Evolutionary conservation across 306 rosid genomes (phyloP).

Genomic region (Cucurbita argyrosperma): DNA sequence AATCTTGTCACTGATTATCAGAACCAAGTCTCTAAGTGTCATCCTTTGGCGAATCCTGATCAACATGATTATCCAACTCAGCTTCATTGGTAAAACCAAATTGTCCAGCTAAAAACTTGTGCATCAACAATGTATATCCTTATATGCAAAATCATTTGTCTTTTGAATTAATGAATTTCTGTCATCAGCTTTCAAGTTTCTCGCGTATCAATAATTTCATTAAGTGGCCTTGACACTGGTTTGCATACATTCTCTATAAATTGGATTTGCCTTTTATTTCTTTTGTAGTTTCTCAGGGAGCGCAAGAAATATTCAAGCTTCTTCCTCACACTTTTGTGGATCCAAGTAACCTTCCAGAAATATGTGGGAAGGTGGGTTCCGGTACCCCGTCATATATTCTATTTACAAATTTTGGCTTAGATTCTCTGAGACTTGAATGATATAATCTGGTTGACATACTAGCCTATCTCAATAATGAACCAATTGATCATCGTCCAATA

Average conservation of each 20-base stretch:
- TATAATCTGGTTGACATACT: neutral
- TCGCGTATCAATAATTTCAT: neutral
- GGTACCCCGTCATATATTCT: neutral
- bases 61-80: no score
- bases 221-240: neutral
- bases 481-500: neutral
- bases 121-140: neutral
- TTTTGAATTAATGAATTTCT: neutral
- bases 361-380: constrained; percentile 35
- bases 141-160: neutral
- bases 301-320: constrained; percentile 82
- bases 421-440: neutral
- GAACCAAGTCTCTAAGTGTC: no score
- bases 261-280: constrained; percentile 1
- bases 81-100: no score
- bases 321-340: constrained; percentile 85
- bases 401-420: neutral
- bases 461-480: neutral
- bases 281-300: constrained; percentile 70
- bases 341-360: constrained; percentile 44
- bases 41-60: no score
- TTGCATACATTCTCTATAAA: neutral
- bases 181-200: neutral
- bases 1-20: no score
- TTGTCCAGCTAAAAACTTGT: neutral